Evolutionary conservation across 768 basidiomycete species (phyloP), one percentile per base, ranked within the genome.

Genomic region (Floccularia luteovirens): DNA sequence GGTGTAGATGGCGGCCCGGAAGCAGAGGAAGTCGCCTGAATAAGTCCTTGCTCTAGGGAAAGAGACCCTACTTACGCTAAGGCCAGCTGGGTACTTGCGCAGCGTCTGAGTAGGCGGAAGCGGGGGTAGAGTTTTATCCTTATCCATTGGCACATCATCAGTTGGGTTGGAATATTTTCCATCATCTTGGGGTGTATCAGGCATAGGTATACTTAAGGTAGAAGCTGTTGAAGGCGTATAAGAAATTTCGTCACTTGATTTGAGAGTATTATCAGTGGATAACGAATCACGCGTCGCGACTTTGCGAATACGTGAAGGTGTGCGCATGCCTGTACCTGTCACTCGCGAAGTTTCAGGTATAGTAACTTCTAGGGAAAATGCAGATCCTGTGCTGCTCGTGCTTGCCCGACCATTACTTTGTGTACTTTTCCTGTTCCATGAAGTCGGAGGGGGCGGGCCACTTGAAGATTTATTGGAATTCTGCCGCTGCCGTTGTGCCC

Each of bases 81-180:
- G 28, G 34, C 31, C 23, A 38, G 46, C 16, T 28, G 43, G 3
- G 42, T 16, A 2, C 21, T 24, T 28, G 32, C 20, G 17, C 31
- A 39, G 31, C 25, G 32, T 14, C 20, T 30, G 20, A 12, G 37
- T 23, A 10, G 58, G 59, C n/a, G n/a, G n/a, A 3, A 60, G 46
- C 1, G 66, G 66, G 2, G 66, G 58, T 14, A 70, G 27, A 34
- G 61, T 54, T 54, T 68, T 61, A 40, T 67, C 50, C 48, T 63
- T 63, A 33, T 61, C 49, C 24, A 53, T 42, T 12, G 36, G 42
- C 23, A 21, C 24, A 34, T 8, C 17, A 27, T 21, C 33, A 21
- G 22, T 16, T 28, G 27, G 2, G 30, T 28, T 13, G 8, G 8
- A 7, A 16, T 8, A 31, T 38, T 24, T 11, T 22, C 16, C 23